Evolutionary conservation across 1,284 basidiomycete species (phyloP), one percentile per base, ranked within the genome.

Genomic region (Pyrrhoderma noxium): DNA sequence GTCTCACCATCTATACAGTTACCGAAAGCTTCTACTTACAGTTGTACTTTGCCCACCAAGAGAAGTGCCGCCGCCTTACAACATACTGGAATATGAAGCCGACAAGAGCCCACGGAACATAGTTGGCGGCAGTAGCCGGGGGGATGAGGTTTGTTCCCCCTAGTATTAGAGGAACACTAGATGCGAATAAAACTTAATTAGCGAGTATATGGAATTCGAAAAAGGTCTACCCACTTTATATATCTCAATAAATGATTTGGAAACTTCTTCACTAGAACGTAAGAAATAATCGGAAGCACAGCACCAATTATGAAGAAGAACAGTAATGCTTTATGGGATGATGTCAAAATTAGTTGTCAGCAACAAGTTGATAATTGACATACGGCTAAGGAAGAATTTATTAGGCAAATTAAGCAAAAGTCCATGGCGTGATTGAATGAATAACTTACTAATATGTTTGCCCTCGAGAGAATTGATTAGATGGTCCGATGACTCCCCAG

Each of bases 21-120:
- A 23, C 25, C 50, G 3, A 45, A n/a, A n/a, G 16, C 45, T 44
- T 21, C 9, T 8, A 41, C 71, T 53, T 57, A 71, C 76, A 78
- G 62, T 79, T 78, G 67, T 76, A 79, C 64, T 80, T 80, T 34
- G 74, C 72, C 79, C 79, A 82, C 70, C 77, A 80, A 0, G 72
- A 67, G 56, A 76, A 75, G 57, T 72, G 64, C 55, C 66, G 67
- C 56, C 73, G 64, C 46, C 74, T 64, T 21, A 75, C 64, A 41
- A 72, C 60, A 57, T 72, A 79, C 59, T 80, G 76, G 65, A 80
- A 80, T 48, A 80, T 64, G 58, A 80, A 81, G 21, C 75, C 76
- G 34, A 76, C 67, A 38, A 75, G 68, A 55, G 78, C 75, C 75
- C 76, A 80, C 2, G 73, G 70, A 0, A 78, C 73, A 53, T 75